phyloP scores from a whole-genome alignment of 2,329 filamentous ascomycete genomes.

The Cadophora gregata region DNA sequence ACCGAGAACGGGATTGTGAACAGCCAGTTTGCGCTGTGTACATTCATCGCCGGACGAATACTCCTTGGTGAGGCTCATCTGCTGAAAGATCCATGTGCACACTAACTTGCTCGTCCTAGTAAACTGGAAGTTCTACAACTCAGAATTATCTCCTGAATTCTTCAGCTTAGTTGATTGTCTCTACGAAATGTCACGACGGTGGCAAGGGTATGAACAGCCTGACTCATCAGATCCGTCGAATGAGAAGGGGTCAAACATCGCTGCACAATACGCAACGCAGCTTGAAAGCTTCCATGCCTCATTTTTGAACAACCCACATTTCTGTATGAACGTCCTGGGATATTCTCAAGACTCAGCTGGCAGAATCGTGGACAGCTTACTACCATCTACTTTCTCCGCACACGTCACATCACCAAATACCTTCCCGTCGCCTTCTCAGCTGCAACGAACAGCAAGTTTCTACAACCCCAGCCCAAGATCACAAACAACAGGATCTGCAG shows the following conservation, averaged over 20 bases:
- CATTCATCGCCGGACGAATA: slow-evolving; percentile 53
- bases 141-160: slow-evolving; percentile 26
- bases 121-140: slow-evolving; percentile 27
- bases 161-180: slow-evolving; percentile 28
- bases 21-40: slow-evolving; percentile 53
- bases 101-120: slow-evolving; percentile 17
- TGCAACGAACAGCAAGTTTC: neutral
- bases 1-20: slow-evolving; percentile 42
- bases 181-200: slow-evolving; percentile 25
- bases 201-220: neutral
- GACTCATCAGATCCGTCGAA: neutral
- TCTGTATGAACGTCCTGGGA: slow-evolving; percentile 18
- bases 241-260: neutral
- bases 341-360: slow-evolving; percentile 7
- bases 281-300: slow-evolving; percentile 16
- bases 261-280: slow-evolving; percentile 1
- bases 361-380: neutral
- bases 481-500: neutral
- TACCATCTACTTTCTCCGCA: neutral
- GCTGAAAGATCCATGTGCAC: neutral
- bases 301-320: slow-evolving; percentile 12
- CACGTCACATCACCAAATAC: neutral
- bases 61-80: slow-evolving; percentile 43
- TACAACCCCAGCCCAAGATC: neutral
- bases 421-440: neutral